These are phyloP conservation scores for Trypanosoma lewisi DNA, from an alignment of 208 protist species.

Conservation along the genomic window DNA sequence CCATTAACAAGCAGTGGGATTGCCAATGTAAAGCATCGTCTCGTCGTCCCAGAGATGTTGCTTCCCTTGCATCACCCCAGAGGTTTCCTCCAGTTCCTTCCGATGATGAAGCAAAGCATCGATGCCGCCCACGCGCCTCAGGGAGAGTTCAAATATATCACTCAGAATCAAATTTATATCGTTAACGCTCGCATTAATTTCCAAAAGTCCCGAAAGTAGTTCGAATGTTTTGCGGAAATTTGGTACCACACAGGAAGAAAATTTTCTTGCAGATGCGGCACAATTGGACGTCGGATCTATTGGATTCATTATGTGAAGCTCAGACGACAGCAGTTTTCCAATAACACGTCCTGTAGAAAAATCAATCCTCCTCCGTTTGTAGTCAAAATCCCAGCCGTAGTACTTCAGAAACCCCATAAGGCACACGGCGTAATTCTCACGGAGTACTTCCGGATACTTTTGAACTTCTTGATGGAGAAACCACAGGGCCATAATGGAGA, in stretches of 20 bases:
- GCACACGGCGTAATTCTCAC: constrained; percentile 45
- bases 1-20: constrained; percentile 5
- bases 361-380: constrained; percentile 53
- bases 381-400: constrained; percentile 71
- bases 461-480: constrained; percentile 47
- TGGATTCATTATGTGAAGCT: constrained; percentile 75
- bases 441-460: constrained; percentile 37
- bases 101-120: neutral
- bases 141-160: constrained; percentile 23
- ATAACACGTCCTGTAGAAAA: constrained; percentile 50
- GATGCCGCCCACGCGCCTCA: constrained; percentile 1
- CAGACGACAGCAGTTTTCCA: constrained; percentile 34
- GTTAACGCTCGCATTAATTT: neutral
- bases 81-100: neutral
- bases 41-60: constrained; percentile 59
- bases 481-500: constrained; percentile 76
- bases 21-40: constrained; percentile 57
- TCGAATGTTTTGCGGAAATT: constrained; percentile 46
- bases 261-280: constrained; percentile 58
- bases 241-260: constrained; percentile 41
- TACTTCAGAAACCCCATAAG: constrained; percentile 76
- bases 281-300: constrained; percentile 60
- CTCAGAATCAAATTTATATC: constrained; percentile 18
- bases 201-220: constrained; percentile 32
- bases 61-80: neutral